These are phyloP conservation scores for Saprolegnia diclina DNA, from an alignment of 352 stramenopile genomes.

Conservation along the genomic window DNA sequence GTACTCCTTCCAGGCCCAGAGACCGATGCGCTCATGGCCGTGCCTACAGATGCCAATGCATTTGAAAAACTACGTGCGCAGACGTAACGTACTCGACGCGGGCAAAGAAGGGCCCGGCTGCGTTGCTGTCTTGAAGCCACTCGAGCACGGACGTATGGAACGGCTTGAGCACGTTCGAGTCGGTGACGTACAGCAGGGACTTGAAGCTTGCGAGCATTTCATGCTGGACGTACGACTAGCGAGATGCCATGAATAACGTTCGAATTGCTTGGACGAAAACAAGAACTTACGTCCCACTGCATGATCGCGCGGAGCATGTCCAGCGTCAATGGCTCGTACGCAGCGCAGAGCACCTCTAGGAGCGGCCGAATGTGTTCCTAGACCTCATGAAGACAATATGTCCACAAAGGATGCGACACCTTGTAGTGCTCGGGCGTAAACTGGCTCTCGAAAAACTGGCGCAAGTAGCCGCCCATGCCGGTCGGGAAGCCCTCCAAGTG, in stretches of 20 bases:
- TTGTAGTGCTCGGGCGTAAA: constrained; percentile 54
- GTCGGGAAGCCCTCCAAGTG: constrained; percentile 52
- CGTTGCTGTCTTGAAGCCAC: constrained; percentile 54
- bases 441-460: constrained; percentile 65
- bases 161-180: constrained; percentile 42
- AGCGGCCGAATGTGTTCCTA: constrained; percentile 48
- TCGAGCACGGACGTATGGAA: constrained; percentile 74
- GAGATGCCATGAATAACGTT: background rate
- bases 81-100: constrained; percentile 24
- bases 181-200: constrained; percentile 51
- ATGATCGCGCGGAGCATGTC: constrained; percentile 44
- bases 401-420: constrained; percentile 12
- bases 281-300: constrained; percentile 35
- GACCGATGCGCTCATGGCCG: constrained; percentile 53
- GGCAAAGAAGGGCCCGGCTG: constrained; percentile 44
- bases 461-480: constrained; percentile 58
- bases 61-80: too few species aligned
- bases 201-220: constrained; percentile 47
- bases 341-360: constrained; percentile 60
- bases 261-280: background rate
- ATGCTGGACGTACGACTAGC: constrained; percentile 44
- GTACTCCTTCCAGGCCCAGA: constrained; percentile 57
- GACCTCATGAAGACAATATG: background rate
- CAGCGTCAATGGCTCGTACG: constrained; percentile 53
- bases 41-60: too few species aligned